Evolutionary conservation across 495 filamentous ascomycete species (phyloP), one percentile per base, ranked within the genome.

Genomic region (Aspergillus heteromorphus): DNA sequence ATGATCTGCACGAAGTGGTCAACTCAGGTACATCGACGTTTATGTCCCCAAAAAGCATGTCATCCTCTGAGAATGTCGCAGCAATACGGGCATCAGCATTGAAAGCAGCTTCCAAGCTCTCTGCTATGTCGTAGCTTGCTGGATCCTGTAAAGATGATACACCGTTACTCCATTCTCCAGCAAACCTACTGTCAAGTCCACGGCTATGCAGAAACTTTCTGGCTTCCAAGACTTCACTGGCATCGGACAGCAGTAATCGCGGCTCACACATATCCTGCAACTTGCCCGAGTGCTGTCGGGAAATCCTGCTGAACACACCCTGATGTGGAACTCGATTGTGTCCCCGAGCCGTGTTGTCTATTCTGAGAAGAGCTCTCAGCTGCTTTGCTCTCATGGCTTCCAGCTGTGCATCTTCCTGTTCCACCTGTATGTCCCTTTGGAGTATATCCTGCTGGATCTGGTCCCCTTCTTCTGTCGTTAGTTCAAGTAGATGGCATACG

Each of bases 91-190:
- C 10, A 9, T 38, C 34, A 38, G 34, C 1, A 3, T n/a, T 14
- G 4, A 4, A 13, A 5, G 11, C 5, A n/a, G 3, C 34, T 38
- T 3, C 11, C n/a, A 38, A n/a, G 34, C 3, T 13, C 6, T 14
- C 10, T 11, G 43, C 25, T 14, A 38, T 38, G 16, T 18, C 38
- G 4, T 29, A 16, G 2, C 42, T 49, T 2, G 49, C 51, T 3
- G 54, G 45, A 29, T 53, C 21, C 19, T 40, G 54, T 38, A 64
- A 41, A 21, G 40, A 41, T n/a, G 60, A 53, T 23, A 65, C 43
- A 50, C 52, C 58, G 23, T 64, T 61, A 13, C 55, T 60, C 72
- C 74, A 77, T 23, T 59, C 43, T 0, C 74, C 74, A 16, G 63
- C 69, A 47, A 66, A 60, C 3, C 18, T 56, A 13, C 29, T 49